phyloP scores from a whole-genome alignment of 805 yeast genomes.

The Kuraishia piskuri region DNA sequence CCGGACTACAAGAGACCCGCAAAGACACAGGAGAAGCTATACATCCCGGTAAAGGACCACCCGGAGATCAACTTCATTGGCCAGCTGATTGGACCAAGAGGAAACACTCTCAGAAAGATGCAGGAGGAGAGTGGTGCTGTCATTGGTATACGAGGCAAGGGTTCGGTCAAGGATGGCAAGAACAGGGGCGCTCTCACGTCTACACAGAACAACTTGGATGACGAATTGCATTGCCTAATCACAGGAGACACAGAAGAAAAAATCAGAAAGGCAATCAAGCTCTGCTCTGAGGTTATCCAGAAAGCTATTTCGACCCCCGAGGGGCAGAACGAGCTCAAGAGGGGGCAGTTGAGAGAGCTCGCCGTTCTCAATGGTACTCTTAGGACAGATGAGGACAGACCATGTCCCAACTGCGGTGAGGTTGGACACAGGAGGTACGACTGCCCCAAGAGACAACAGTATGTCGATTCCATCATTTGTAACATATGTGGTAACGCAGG shows the following conservation, averaged over 20 bases:
- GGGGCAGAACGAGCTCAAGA: conserved; percentile 85
- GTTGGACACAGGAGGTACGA: conserved; percentile 56
- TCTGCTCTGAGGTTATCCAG: conserved; percentile 68
- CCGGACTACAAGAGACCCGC: conserved; percentile 57
- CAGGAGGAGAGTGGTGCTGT: conserved; percentile 84
- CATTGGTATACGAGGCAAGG: conserved; percentile 89
- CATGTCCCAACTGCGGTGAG: conserved; percentile 59
- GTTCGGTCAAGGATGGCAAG: conserved; percentile 91
- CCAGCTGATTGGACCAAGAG: conserved; percentile 87
- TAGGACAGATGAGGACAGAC: conserved; percentile 56
- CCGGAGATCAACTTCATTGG: conserved; percentile 95
- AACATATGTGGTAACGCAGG: conserved; percentile 75
- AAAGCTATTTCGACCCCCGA: conserved; percentile 86
- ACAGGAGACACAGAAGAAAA: conserved; percentile 77
- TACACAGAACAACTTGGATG: conserved; percentile 52
- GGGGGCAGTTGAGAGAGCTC: conserved; percentile 84
- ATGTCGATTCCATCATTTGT: conserved; percentile 56
- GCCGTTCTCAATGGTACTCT: conserved; percentile 94
- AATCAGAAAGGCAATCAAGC: conserved; percentile 63
- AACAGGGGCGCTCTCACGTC: conserved; percentile 37
- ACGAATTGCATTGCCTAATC: conserved; percentile 82
- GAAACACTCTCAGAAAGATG: conserved; percentile 73
- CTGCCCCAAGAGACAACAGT: conserved; percentile 49
- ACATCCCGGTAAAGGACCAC: conserved; percentile 75
- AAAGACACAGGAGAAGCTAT: conserved; percentile 71